These are phyloP conservation scores for Boeremia lycopersici DNA, from an alignment of 2,329 filamentous ascomycete genomes.

Conservation along the genomic window DNA sequence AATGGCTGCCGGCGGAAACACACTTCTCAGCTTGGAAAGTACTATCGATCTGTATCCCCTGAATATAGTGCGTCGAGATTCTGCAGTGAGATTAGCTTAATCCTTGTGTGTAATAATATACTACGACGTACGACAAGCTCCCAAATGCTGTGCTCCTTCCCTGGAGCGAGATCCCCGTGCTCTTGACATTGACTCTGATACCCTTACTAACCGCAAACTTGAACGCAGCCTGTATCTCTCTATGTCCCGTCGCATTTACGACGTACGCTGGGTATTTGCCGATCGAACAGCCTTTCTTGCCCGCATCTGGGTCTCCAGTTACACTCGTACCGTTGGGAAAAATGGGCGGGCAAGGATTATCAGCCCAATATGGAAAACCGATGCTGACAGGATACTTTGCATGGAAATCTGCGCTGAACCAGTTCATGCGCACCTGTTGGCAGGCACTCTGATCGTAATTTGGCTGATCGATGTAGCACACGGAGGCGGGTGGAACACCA, in stretches of 20 bases:
- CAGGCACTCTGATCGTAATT: slow-evolving; percentile 31
- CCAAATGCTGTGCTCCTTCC: slow-evolving; percentile 28
- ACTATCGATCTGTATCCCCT: neutral
- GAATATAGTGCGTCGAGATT: slow-evolving; percentile 40
- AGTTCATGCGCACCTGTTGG: slow-evolving; percentile 25
- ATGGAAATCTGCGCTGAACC: slow-evolving; percentile 39
- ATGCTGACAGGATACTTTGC: slow-evolving; percentile 35
- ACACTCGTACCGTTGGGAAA: slow-evolving; percentile 39
- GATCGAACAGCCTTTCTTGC: slow-evolving; percentile 28
- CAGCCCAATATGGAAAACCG: slow-evolving; percentile 36
- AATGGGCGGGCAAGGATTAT: slow-evolving; percentile 40
- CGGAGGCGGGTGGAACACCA: slow-evolving; percentile 30
- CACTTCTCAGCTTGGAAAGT: too few relatives aligned
- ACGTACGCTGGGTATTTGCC: slow-evolving; percentile 37
- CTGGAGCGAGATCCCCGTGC: slow-evolving; percentile 34
- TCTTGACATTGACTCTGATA: slow-evolving; percentile 36
- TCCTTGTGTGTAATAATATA: too few relatives aligned
- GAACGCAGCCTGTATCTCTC: slow-evolving; percentile 27
- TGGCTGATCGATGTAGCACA: slow-evolving; percentile 33
- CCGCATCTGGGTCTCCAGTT: slow-evolving; percentile 29
- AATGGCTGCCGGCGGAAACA: too few relatives aligned
- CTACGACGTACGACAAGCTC: slow-evolving; percentile 13
- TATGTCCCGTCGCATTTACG: slow-evolving; percentile 31
- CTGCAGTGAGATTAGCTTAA: too few relatives aligned
- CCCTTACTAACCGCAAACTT: slow-evolving; percentile 30